phyloP scores from a whole-genome alignment of 768 basidiomycete species.

The Gyrodon lividus region DNA sequence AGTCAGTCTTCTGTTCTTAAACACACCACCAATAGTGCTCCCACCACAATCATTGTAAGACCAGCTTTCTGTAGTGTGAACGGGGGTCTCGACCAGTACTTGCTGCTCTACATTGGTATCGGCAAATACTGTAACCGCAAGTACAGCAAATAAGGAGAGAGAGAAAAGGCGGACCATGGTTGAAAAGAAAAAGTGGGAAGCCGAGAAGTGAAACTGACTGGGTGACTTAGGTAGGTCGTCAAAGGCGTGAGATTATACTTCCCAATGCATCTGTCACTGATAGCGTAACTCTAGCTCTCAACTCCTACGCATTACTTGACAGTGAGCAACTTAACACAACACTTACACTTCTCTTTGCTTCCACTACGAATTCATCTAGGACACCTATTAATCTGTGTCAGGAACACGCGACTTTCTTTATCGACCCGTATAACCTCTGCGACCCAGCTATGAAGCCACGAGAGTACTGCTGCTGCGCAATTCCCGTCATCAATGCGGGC shows the following conservation, averaged over 20 bases:
- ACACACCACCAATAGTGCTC: conserved; percentile 26
- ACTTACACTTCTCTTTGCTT: too few relatives aligned
- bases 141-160: conserved; percentile 28
- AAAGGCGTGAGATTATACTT: conserved; percentile 19
- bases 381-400: neutral
- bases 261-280: conserved; percentile 8
- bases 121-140: conserved; percentile 27
- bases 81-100: conserved; percentile 27
- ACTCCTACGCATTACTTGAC: too few relatives aligned
- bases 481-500: conserved; percentile 87
- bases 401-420: neutral
- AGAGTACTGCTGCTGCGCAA: conserved; percentile 92
- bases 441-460: conserved; percentile 59
- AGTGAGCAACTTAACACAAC: too few relatives aligned
- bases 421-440: neutral
- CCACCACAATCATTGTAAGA: conserved; percentile 72
- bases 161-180: conserved; percentile 30
- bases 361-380: too few relatives aligned
- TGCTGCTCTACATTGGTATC: conserved; percentile 29
- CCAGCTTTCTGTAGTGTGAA: conserved; percentile 53
- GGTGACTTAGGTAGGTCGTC: conserved; percentile 7
- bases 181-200: conserved; percentile 15
- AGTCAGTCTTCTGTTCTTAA: conserved; percentile 4
- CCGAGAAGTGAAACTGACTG: conserved; percentile 22
- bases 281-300: too few relatives aligned